These are phyloP conservation scores for Rhodotorula mucilaginosa DNA, from an alignment of 1,284 basidiomycete genomes.

Conservation along the genomic window DNA sequence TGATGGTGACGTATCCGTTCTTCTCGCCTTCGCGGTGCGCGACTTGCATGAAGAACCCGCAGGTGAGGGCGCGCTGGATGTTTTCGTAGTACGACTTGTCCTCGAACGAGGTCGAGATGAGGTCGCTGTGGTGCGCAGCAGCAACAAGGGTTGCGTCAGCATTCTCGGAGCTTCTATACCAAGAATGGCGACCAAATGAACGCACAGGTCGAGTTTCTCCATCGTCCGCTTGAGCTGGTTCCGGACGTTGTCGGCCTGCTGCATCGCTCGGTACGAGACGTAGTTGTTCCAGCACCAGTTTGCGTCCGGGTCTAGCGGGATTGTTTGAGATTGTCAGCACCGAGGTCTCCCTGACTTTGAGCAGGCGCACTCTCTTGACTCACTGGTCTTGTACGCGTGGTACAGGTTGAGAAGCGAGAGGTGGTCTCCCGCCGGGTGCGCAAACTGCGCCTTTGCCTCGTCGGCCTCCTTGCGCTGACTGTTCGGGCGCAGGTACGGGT, in stretches of 20 bases:
- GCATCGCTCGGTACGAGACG: slow-evolving; percentile 76
- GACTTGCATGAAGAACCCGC: slow-evolving; percentile 98
- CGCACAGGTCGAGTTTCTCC: slow-evolving; percentile 63
- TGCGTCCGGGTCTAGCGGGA: slow-evolving; percentile 58
- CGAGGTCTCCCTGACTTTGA: too few relatives aligned
- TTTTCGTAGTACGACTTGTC: slow-evolving; percentile 67
- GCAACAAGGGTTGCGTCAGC: background rate
- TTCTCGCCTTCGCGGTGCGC: slow-evolving; percentile 95
- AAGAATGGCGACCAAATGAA: too few relatives aligned
- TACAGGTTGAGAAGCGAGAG: slow-evolving; percentile 93
- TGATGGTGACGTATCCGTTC: slow-evolving; percentile 50
- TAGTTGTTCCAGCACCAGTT: slow-evolving; percentile 95
- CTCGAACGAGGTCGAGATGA: slow-evolving; percentile 71
- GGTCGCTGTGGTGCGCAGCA: slow-evolving; percentile 56
- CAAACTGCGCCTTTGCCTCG: slow-evolving; percentile 81
- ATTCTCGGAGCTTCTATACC: too few relatives aligned
- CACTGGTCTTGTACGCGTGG: slow-evolving; percentile 73
- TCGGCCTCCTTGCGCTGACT: slow-evolving; percentile 86
- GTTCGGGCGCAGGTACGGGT: slow-evolving; percentile 87
- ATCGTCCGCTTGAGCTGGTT: slow-evolving; percentile 85
- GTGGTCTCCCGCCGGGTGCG: slow-evolving; percentile 93
- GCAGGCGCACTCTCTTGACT: slow-evolving; percentile 45
- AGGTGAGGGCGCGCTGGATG: slow-evolving; percentile 80
- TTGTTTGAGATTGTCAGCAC: too few relatives aligned
- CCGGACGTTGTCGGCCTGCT: slow-evolving; percentile 94